Evolutionary conservation across 768 basidiomycete genomes (phyloP).

Genomic region (Thelephora ganbajun): DNA sequence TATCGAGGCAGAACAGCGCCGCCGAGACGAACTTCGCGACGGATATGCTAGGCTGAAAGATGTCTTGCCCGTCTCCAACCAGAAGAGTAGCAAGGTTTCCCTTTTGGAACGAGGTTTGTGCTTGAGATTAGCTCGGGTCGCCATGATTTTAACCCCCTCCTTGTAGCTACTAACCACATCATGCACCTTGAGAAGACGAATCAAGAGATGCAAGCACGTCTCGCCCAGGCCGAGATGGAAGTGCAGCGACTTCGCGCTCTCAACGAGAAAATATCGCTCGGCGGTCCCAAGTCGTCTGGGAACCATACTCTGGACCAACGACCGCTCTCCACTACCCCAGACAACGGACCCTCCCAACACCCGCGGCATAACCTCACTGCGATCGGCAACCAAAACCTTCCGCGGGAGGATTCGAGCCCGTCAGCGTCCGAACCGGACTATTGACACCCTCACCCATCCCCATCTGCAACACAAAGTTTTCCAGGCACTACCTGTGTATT

Average conservation of each 20-base stretch:
- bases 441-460: conserved; percentile 10
- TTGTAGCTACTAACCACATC: conserved; percentile 68
- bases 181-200: conserved; percentile 57
- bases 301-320: conserved; percentile 28
- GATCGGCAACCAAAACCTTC: conserved; percentile 44
- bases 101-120: conserved; percentile 71
- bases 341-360: conserved; percentile 21
- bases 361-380: conserved; percentile 30
- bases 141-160: conserved; percentile 1
- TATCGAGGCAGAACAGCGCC: conserved; percentile 82
- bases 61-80: conserved; percentile 74
- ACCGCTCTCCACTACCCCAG: conserved; percentile 54
- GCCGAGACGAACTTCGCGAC: conserved; percentile 81
- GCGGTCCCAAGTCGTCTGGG: conserved; percentile 33
- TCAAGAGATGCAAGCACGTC: conserved; percentile 54
- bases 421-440: conserved; percentile 20
- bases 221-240: conserved; percentile 53
- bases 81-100: conserved; percentile 85
- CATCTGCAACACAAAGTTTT: conserved; percentile 1
- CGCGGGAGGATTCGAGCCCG: conserved; percentile 46
- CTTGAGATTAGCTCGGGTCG: conserved; percentile 4
- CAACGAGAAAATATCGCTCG: conserved; percentile 76
- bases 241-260: conserved; percentile 55
- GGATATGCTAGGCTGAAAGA: conserved; percentile 84
- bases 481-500: conserved; percentile 5